phyloP scores from a whole-genome alignment of 1,284 basidiomycete species.

The Boletus semigastroideus region DNA sequence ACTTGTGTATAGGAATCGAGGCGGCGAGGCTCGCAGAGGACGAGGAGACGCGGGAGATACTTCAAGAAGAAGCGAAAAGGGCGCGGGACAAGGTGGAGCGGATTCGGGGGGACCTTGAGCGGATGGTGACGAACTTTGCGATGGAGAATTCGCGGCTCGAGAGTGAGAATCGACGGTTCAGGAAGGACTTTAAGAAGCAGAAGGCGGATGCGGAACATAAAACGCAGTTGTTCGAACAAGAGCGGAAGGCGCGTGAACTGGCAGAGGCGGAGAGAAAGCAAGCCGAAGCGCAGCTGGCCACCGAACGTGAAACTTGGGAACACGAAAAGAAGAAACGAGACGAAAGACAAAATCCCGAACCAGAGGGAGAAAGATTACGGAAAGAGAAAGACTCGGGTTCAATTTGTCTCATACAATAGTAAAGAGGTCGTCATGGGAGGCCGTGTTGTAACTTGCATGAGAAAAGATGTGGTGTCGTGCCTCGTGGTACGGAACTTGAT shows the following conservation, averaged over 20 bases:
- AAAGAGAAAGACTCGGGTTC: neutral
- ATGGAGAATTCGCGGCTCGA: conserved; percentile 33
- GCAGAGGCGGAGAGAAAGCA: conserved; percentile 20
- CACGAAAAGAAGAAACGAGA: conserved; percentile 10
- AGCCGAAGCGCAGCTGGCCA: conserved; percentile 20
- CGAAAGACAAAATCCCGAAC: neutral
- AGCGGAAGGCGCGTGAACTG: conserved; percentile 19
- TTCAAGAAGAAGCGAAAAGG: conserved; percentile 36
- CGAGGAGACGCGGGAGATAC: conserved; percentile 34
- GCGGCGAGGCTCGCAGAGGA: conserved; percentile 35
- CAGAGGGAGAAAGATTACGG: neutral
- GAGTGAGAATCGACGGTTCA: conserved; percentile 24
- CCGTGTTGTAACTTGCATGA: neutral
- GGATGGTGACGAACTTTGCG: conserved; percentile 30
- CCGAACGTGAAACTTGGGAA: conserved; percentile 13
- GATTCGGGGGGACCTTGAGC: conserved; percentile 29
- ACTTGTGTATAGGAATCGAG: conserved; percentile 36
- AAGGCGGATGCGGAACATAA: conserved; percentile 19
- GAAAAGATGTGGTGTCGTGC: no score
- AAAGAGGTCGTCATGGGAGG: neutral
- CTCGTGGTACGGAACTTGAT: no score
- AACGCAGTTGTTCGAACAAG: conserved; percentile 15
- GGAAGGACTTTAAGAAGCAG: conserved; percentile 17
- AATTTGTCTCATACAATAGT: conserved; percentile 13
- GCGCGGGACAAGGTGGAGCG: conserved; percentile 27